Evolutionary conservation across 768 basidiomycete species (phyloP).

Genomic region (Mycena capillaripes): DNA sequence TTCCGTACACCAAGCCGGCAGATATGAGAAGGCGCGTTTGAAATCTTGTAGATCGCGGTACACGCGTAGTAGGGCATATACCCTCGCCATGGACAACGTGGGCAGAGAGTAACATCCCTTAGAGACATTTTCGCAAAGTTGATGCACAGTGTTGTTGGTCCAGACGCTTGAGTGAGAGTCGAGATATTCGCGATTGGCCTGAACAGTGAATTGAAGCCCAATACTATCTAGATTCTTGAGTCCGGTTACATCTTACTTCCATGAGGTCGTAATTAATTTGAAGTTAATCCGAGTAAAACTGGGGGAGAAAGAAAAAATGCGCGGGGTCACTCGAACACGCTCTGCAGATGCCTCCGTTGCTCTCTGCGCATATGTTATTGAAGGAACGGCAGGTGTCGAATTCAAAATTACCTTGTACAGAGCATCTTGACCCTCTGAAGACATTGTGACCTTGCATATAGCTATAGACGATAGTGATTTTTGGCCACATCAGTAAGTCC

Average conservation of each 20-base stretch:
- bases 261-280: too few species aligned
- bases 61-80: slow-evolving; percentile 4
- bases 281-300: too few species aligned
- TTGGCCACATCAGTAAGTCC: too few species aligned
- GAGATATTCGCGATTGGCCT: slow-evolving; percentile 1
- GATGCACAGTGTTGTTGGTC: slow-evolving; percentile 7
- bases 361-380: too few species aligned
- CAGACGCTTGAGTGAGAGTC: slow-evolving; percentile 6
- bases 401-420: too few species aligned
- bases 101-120: slow-evolving; percentile 4
- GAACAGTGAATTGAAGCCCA: slow-evolving; percentile 14
- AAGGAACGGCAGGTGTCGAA: too few species aligned
- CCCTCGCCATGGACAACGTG: slow-evolving; percentile 11
- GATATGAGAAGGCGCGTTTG: slow-evolving; percentile 13
- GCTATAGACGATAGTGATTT: too few species aligned
- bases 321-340: too few species aligned
- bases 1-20: slow-evolving; percentile 13
- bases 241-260: neutral
- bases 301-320: too few species aligned
- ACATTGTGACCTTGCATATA: too few species aligned
- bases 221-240: slow-evolving; percentile 9
- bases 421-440: too few species aligned
- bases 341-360: too few species aligned
- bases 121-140: slow-evolving; percentile 12
- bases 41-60: slow-evolving; percentile 9